Conservation (phyloP, 2,329 filamentous ascomycete genomes). For the Gaeumannomyces tritici region DNA sequence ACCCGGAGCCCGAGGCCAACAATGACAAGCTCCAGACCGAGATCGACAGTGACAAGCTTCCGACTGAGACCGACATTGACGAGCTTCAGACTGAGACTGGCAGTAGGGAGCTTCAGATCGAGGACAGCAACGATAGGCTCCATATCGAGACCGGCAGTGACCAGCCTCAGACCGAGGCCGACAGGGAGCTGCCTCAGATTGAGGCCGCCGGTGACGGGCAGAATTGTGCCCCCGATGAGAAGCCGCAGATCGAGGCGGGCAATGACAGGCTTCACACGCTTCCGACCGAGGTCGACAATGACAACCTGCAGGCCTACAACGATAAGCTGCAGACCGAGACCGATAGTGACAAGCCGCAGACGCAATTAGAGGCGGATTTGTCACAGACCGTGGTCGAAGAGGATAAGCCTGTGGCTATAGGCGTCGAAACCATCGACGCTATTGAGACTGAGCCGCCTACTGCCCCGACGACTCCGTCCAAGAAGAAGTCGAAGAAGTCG, state of each 20-base stretch:
- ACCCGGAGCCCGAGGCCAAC: background rate
- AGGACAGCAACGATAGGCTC: no score
- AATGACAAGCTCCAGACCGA: background rate
- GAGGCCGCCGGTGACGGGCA: no score
- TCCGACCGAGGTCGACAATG: no score
- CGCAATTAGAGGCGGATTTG: background rate
- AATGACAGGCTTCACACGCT: no score
- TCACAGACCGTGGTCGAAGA: background rate
- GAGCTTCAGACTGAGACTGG: background rate
- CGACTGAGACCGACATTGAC: background rate
- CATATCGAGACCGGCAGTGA: no score
- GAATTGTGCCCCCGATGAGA: no score
- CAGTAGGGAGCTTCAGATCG: background rate
- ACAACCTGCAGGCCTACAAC: no score
- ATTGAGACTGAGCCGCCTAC: conserved; percentile 9
- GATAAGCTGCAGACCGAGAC: no score
- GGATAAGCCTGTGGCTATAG: background rate
- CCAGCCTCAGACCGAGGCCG: no score
- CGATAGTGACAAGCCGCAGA: background rate
- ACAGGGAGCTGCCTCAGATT: no score
- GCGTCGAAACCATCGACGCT: background rate
- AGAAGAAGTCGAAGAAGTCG: conserved; percentile 19
- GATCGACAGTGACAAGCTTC: background rate
- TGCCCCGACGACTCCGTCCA: conserved; percentile 14
- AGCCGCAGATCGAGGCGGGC: no score